phyloP scores from a whole-genome alignment of 148 eudicot genomes.

The Camellia sinensis region DNA sequence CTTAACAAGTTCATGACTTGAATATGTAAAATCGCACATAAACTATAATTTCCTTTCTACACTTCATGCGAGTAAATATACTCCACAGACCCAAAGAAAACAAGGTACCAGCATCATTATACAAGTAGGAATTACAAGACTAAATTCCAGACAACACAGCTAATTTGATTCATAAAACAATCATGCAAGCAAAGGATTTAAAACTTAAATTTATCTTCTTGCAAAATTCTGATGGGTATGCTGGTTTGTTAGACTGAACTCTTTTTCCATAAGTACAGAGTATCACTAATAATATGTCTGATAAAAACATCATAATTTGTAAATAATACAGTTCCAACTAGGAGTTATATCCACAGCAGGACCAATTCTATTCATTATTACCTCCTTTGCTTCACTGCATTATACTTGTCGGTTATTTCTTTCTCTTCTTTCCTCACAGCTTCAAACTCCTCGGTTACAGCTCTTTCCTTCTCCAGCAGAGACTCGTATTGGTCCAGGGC shows the following conservation, averaged over 20 bases:
- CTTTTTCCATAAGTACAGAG: too few species aligned
- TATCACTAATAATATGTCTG: neutral
- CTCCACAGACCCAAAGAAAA: neutral
- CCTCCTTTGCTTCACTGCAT: conserved; percentile 71
- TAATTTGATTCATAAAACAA: neutral
- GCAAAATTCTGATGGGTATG: neutral
- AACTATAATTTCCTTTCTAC: neutral
- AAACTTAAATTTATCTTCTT: neutral
- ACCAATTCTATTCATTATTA: conserved; percentile 20
- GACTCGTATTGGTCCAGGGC: conserved; percentile 95
- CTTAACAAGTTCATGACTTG: conserved; percentile 3
- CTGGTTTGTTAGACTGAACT: neutral
- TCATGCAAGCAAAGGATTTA: neutral
- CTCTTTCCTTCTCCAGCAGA: conserved; percentile 78
- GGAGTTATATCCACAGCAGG: neutral
- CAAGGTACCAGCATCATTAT: neutral
- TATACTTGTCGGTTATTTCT: conserved; percentile 64
- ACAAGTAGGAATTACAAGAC: neutral
- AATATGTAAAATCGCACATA: neutral
- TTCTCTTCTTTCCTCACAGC: conserved; percentile 78
- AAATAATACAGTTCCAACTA: neutral
- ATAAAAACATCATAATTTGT: neutral
- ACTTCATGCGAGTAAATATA: neutral
- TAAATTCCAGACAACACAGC: neutral
- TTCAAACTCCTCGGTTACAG: conserved; percentile 71